Conservation (phyloP, 2,329 filamentous ascomycete species). For the Myrmaecium sp. region DNA sequence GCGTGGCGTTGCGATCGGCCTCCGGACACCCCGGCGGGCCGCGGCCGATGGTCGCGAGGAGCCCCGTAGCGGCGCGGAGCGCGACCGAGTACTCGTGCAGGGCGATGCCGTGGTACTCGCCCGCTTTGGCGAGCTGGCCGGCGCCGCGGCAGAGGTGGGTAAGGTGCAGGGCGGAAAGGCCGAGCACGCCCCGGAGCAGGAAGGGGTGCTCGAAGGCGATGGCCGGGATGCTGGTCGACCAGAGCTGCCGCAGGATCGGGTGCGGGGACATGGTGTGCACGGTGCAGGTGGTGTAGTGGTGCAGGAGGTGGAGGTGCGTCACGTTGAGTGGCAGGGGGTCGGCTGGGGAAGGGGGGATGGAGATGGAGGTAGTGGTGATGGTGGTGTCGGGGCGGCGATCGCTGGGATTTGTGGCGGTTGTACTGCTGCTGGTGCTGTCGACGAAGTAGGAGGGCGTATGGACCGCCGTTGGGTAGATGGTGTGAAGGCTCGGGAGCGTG, state of each 20-base stretch:
- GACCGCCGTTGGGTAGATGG: slow-evolving; percentile 6
- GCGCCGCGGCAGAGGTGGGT: slow-evolving; percentile 18
- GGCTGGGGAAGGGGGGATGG: background rate
- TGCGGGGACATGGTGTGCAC: slow-evolving; percentile 10
- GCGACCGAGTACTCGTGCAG: no score
- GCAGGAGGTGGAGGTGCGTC: slow-evolving; percentile 13
- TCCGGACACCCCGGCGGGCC: no score
- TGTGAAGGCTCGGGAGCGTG: slow-evolving; percentile 5
- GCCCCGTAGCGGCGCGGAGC: no score
- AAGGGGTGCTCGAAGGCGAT: slow-evolving; percentile 25
- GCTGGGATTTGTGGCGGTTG: no score
- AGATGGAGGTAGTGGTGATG: slow-evolving; percentile 2
- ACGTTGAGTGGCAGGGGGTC: slow-evolving; percentile 7
- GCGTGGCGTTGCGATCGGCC: no score
- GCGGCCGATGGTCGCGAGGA: no score
- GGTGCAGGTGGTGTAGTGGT: slow-evolving; percentile 15
- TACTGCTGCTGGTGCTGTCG: slow-evolving; percentile 8
- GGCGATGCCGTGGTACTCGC: slow-evolving; percentile 17
- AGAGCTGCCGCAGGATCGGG: slow-evolving; percentile 9
- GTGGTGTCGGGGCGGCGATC: no score
- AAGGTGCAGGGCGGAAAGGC: slow-evolving; percentile 27
- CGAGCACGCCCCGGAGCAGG: slow-evolving; percentile 27
- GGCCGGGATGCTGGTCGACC: slow-evolving; percentile 11
- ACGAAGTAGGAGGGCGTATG: no score
- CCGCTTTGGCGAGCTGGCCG: no score